Evolutionary conservation across 352 stramenopile species (phyloP).

Genomic region (Bremia lactucae): DNA sequence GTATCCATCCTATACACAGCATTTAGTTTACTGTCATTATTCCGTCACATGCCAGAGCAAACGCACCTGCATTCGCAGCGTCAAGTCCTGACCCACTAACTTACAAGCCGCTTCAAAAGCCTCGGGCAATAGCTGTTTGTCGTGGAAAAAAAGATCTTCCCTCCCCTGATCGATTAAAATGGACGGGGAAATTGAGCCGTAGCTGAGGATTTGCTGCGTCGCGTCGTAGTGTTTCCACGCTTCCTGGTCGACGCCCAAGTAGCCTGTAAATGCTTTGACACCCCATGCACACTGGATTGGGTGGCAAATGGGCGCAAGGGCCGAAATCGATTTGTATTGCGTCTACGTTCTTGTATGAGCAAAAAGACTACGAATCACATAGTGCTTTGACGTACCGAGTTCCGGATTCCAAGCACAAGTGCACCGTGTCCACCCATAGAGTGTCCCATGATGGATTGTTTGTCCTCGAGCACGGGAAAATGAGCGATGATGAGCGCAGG

Average conservation of each 20-base stretch:
- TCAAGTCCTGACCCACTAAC: conserved; percentile 72
- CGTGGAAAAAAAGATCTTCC: conserved; percentile 80
- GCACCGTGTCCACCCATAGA: conserved; percentile 96
- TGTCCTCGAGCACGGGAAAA: conserved; percentile 77
- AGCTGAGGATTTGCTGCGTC: conserved; percentile 74
- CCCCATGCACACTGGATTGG: conserved; percentile 95
- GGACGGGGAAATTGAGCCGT: conserved; percentile 45
- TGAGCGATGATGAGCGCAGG: conserved; percentile 81
- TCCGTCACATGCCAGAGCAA: neutral
- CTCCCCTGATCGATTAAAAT: conserved; percentile 88
- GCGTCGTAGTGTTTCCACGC: conserved; percentile 87
- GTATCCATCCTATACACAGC: conserved; percentile 74
- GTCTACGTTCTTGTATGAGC: conserved; percentile 26
- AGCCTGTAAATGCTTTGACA: conserved; percentile 95
- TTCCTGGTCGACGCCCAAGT: conserved; percentile 88
- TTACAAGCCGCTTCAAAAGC: conserved; percentile 79
- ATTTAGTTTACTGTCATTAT: neutral
- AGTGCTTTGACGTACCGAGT: conserved; percentile 41
- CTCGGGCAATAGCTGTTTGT: conserved; percentile 88
- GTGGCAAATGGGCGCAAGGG: conserved; percentile 95
- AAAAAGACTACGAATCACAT: neutral
- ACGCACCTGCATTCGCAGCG: conserved; percentile 54
- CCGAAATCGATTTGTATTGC: conserved; percentile 89
- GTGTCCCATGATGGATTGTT: conserved; percentile 91
- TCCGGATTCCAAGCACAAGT: conserved; percentile 90